Evolutionary conservation across 2,329 filamentous ascomycete genomes (phyloP), one percentile per base, ranked within the genome.

Genomic region (Diaporthe capsici): DNA sequence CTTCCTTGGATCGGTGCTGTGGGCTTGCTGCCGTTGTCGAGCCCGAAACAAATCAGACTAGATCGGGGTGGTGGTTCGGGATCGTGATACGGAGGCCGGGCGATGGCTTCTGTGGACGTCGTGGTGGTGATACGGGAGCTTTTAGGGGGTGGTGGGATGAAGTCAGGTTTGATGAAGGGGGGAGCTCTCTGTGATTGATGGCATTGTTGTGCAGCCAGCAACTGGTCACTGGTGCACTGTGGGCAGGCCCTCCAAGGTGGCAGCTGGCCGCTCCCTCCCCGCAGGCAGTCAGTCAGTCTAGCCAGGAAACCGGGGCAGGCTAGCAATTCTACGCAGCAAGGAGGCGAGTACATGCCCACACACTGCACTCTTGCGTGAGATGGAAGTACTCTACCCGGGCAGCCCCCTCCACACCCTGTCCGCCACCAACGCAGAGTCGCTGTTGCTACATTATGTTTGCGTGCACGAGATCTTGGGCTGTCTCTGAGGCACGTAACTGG

Each of bases 121-220:
- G 58, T 60, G 65, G 72, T 70, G 39, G 74, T 68, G 74, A 74
- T 76, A 74, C 68, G 74, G 76, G 49, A 57, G 71, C 42, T 71
- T 76, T 74, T 65, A 44, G 60, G 73, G 71, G 68, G 75, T 68
- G 67, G 74, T 71, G 71, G 65, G 74, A 76, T 74, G 67, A 76
- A 73, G 74, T 76, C 71, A 76, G 71, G 76, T 76, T 61, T 73
- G 73, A 76, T 76, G 74, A 73, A 73, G 58, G 71, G 71, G 71
- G 71, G 61, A 73, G 71, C 71, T 73, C 65, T 70, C 49, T 37
- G 65, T 55, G 65, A 42, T 55, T 73, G 71, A 65, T 73, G 71
- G 71, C 61, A 51, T 61, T 65, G 58, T 70, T 55, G 65, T 70
- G 65, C 65, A 70, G 65, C 65, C 65, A 42, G 65, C 65, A 55